phyloP scores from a whole-genome alignment of 352 stramenopile genomes.

The Nothophytophthora sp. region DNA sequence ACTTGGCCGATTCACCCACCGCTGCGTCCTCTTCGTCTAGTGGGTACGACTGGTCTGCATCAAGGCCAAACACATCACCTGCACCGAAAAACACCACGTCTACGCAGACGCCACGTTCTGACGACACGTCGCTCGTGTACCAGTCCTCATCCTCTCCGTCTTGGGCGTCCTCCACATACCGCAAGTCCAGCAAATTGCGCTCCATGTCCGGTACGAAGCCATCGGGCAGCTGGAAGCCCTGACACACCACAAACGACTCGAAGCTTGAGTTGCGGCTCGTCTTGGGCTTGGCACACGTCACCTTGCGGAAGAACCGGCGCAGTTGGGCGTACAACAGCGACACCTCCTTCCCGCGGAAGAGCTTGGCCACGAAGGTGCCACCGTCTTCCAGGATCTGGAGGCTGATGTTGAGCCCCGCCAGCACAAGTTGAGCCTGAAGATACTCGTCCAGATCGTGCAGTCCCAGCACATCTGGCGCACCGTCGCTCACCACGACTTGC shows the following conservation, averaged over 20 bases:
- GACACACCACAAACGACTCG: conserved; percentile 81
- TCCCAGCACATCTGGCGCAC: conserved; percentile 96
- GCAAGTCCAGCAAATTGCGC: conserved; percentile 67
- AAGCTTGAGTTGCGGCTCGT: conserved; percentile 86
- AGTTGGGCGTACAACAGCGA: conserved; percentile 76
- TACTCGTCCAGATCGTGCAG: conserved; percentile 86
- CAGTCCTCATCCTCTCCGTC: conserved; percentile 29
- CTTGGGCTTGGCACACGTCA: conserved; percentile 86
- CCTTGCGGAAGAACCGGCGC: conserved; percentile 61
- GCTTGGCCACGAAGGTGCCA: conserved; percentile 85
- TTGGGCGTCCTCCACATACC: conserved; percentile 53
- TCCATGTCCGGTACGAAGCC: conserved; percentile 67
- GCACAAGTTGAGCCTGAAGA: conserved; percentile 78
- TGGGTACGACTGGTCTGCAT: conserved; percentile 85
- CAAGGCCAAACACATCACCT: conserved; percentile 77
- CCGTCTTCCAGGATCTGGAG: conserved; percentile 70
- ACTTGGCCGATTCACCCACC: conserved; percentile 22
- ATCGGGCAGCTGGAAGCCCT: conserved; percentile 55
- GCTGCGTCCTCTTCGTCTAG: conserved; percentile 39
- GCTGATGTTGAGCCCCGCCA: conserved; percentile 80
- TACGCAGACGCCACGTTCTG: conserved; percentile 47
- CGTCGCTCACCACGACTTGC: conserved; percentile 99
- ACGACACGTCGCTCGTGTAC: conserved; percentile 32
- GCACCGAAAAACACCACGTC: conserved; percentile 73
- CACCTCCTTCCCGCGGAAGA: conserved; percentile 84